Percentiles rank a stretch among this genome's conserved stretches.
Evolutionary conservation across 495 filamentous ascomycete genomes (phyloP).

Genomic region (Penicillium daleae): DNA sequence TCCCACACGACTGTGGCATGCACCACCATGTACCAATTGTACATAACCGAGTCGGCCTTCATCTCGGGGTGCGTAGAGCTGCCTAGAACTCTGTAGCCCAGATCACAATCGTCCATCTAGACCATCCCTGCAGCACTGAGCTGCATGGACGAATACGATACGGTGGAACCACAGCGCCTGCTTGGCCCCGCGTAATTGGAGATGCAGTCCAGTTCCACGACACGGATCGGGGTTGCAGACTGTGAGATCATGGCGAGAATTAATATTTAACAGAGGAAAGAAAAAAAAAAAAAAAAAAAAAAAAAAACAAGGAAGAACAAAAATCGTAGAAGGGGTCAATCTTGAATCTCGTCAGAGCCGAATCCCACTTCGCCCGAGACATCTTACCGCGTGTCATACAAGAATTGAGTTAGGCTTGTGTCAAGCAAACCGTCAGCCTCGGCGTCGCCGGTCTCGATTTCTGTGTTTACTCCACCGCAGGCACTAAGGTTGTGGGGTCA

Average conservation of each 20-base stretch:
- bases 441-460: not conserved
- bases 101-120: constrained; percentile 15
- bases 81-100: constrained; percentile 20
- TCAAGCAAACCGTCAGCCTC: not conserved
- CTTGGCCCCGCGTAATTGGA: not conserved
- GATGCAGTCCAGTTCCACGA: not conserved
- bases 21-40: no score
- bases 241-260: not conserved
- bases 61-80: constrained; percentile 16
- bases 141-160: constrained; percentile 9
- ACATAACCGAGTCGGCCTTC: no score
- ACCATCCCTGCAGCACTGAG: constrained; percentile 4
- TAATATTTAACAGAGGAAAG: not conserved
- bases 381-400: not conserved
- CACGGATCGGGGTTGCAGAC: not conserved
- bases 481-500: constrained; percentile 3
- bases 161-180: not conserved
- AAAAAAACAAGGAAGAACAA: no score
- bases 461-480: not conserved
- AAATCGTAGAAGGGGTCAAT: no score
- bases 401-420: not conserved
- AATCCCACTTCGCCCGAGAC: not conserved
- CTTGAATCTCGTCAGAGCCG: no score
- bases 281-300: no score
- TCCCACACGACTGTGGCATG: no score